A percentile compares a stretch with the other conserved stretches of the same genome.
phyloP scores from a whole-genome alignment of 495 filamentous ascomycete species.

The Lasiosphaeris hirsuta region DNA sequence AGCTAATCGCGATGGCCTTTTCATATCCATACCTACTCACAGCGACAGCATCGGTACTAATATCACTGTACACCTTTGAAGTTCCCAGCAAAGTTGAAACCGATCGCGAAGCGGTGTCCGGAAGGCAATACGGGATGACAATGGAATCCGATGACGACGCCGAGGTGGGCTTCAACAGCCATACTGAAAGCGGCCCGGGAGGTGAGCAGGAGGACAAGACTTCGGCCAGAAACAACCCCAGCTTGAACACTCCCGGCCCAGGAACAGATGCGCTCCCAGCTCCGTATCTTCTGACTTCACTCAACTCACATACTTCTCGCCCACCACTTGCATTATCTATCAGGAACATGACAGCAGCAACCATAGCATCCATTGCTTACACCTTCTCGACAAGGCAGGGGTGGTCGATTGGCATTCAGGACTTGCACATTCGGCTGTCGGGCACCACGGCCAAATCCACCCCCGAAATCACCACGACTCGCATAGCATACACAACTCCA shows the following conservation, averaged over 20 bases:
- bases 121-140: background rate
- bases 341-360: slow-evolving; percentile 53
- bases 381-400: slow-evolving; percentile 64
- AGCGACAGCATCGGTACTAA: slow-evolving; percentile 64
- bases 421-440: slow-evolving; percentile 58
- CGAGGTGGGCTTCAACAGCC: background rate
- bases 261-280: slow-evolving; percentile 13
- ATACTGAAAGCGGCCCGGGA: background rate
- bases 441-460: slow-evolving; percentile 21
- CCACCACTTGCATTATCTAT: slow-evolving; percentile 78
- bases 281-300: slow-evolving; percentile 68
- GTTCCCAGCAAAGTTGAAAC: slow-evolving; percentile 23
- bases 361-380: slow-evolving; percentile 83
- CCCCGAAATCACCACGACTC: slow-evolving; percentile 48
- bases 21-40: slow-evolving; percentile 74
- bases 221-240: background rate
- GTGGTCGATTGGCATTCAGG: slow-evolving; percentile 90
- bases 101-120: background rate
- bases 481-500: slow-evolving; percentile 41
- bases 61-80: slow-evolving; percentile 71
- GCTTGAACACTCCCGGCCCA: background rate
- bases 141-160: background rate
- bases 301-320: slow-evolving; percentile 76
- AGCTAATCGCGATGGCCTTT: slow-evolving; percentile 72
- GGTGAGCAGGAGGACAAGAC: background rate